Percentiles rank a stretch among this genome's conserved stretches.
These are phyloP conservation scores for Paramecium biaurelia DNA, from an alignment of 73 alveolate species.

Conservation along the genomic window DNA sequence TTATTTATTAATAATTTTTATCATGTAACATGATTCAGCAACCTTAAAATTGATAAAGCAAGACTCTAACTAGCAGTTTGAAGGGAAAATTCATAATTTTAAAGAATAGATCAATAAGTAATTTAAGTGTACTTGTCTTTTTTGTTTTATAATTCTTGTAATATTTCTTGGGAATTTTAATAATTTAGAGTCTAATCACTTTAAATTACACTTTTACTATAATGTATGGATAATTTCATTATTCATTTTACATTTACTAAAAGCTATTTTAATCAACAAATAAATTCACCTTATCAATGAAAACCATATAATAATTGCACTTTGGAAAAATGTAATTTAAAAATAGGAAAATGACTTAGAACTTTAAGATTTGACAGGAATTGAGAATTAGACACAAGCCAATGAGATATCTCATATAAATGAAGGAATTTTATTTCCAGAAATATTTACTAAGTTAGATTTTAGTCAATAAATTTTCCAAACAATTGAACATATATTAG, in stretches of 20 bases:
- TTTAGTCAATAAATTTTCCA: background rate
- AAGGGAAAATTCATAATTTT: background rate
- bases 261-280: background rate
- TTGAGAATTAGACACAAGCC: background rate
- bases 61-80: background rate
- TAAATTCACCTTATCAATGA: background rate
- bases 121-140: background rate
- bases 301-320: background rate
- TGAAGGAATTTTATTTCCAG: background rate
- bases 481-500: background rate
- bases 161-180: background rate
- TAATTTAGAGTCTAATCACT: background rate
- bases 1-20: background rate
- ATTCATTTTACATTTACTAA: background rate
- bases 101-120: background rate
- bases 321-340: background rate
- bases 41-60: background rate
- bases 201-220: background rate
- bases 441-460: background rate
- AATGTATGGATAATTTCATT: background rate
- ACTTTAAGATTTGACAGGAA: background rate
- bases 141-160: background rate
- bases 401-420: background rate
- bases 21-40: background rate
- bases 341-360: background rate